Conservation (phyloP, 1,139 yeast genomes). For the Lodderomyces jiufengensis region DNA sequence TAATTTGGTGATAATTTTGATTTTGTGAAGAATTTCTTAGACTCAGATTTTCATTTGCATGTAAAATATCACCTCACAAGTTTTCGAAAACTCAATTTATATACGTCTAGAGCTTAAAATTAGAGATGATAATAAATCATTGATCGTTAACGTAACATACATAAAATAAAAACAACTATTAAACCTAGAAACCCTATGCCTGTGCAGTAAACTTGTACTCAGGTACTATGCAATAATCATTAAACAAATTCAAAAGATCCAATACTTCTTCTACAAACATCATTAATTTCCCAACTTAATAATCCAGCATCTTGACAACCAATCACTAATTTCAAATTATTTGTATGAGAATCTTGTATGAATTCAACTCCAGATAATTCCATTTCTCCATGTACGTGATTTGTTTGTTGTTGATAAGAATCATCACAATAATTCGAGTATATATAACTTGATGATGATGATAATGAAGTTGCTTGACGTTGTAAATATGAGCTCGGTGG, state of each 20-base stretch:
- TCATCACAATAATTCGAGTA: constrained; percentile 18
- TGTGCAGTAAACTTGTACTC: too few species aligned
- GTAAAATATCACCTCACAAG: too few species aligned
- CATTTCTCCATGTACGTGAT: constrained; percentile 47
- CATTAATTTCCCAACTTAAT: constrained; percentile 42
- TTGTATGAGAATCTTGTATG: constrained; percentile 15
- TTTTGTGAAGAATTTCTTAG: too few species aligned
- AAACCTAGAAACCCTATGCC: too few species aligned
- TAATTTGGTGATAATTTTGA: too few species aligned
- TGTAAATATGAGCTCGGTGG: not conserved
- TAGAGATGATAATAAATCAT: too few species aligned
- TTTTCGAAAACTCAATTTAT: too few species aligned
- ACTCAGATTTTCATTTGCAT: too few species aligned
- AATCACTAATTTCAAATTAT: constrained; percentile 31
- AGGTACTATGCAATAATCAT: too few species aligned
- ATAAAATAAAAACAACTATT: too few species aligned
- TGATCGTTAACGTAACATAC: too few species aligned
- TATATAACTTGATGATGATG: constrained; percentile 2
- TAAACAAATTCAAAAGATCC: constrained; percentile 34
- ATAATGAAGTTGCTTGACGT: constrained; percentile 1
- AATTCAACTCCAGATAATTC: constrained; percentile 44
- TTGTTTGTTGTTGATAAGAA: constrained; percentile 26
- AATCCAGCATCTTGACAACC: constrained; percentile 46
- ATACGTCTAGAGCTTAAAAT: too few species aligned
- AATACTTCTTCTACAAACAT: constrained; percentile 38